These are phyloP conservation scores for Trichoderma aggressivum DNA, from an alignment of 2,329 filamentous ascomycete species.

Conservation along the genomic window DNA sequence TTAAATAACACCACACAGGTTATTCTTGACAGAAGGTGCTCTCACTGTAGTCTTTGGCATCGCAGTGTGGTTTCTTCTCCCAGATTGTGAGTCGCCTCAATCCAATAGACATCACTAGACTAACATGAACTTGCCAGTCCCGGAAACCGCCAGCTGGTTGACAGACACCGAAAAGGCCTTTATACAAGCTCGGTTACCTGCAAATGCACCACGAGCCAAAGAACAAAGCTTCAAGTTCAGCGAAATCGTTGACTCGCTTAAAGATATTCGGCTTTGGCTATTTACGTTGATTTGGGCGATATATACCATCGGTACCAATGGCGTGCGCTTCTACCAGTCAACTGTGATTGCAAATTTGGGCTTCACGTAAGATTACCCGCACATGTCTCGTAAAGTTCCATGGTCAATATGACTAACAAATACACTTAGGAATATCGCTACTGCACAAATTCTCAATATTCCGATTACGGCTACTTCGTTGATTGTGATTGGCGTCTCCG, in stretches of 20 bases:
- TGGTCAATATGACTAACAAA: neutral
- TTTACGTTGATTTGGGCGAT: neutral
- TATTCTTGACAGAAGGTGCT: neutral
- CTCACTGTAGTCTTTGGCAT: neutral
- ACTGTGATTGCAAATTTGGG: neutral
- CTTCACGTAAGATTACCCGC: neutral
- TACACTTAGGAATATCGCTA: slow-evolving; percentile 22
- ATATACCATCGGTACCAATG: neutral
- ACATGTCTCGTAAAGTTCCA: neutral
- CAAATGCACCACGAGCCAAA: neutral
- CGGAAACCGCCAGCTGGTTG: neutral
- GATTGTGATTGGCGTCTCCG: slow-evolving; percentile 41
- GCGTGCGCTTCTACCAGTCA: neutral
- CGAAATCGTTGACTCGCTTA: neutral
- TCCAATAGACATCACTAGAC: neutral
- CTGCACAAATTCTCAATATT: slow-evolving; percentile 45
- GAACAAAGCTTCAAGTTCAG: neutral
- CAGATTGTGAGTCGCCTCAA: neutral
- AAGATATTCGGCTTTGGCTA: neutral
- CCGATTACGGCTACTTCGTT: slow-evolving; percentile 43
- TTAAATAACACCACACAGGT: neutral
- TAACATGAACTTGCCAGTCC: neutral
- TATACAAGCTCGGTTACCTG: neutral
- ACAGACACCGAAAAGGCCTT: neutral
- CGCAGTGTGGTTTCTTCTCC: neutral